Conservation (phyloP, 257 asterid genomes). For the Catharanthus roseus region DNA sequence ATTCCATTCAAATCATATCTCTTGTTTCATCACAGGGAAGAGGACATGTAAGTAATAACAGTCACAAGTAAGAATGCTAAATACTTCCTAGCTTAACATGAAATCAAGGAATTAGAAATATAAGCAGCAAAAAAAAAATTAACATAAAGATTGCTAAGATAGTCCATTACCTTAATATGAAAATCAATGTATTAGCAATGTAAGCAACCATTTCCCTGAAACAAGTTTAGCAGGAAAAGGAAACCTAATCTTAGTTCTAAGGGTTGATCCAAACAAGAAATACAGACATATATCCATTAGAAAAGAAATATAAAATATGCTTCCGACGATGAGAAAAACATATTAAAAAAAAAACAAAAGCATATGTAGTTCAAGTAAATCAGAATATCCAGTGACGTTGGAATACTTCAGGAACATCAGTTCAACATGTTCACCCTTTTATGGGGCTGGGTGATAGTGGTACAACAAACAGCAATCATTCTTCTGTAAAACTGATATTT, state of each 20-base stretch:
- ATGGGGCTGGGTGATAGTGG: neutral
- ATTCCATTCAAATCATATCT: neutral
- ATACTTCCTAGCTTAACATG: constrained; percentile 59
- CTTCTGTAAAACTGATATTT: neutral
- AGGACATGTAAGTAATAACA: neutral
- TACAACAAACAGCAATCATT: neutral
- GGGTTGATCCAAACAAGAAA: constrained; percentile 7
- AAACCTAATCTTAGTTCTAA: constrained; percentile 9
- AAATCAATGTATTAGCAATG: constrained; percentile 90
- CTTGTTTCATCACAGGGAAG: neutral
- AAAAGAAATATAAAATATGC: neutral
- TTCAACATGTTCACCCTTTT: neutral
- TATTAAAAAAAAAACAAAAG: neutral
- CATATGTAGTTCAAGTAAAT: neutral
- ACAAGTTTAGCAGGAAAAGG: constrained; percentile 27
- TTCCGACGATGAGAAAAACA: neutral
- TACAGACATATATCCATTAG: neutral
- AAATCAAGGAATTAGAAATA: constrained; percentile 80
- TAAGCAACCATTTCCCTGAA: constrained; percentile 98
- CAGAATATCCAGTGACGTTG: neutral
- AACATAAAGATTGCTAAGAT: neutral
- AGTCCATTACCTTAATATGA: constrained; percentile 74
- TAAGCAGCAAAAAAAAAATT: constrained; percentile 72
- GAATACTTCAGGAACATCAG: neutral
- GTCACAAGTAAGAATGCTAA: constrained; percentile 2